Percentiles rank a stretch among this genome's conserved stretches.
phyloP scores from a whole-genome alignment of 164 flowering plant genomes.

The Sextonia rubra region DNA sequence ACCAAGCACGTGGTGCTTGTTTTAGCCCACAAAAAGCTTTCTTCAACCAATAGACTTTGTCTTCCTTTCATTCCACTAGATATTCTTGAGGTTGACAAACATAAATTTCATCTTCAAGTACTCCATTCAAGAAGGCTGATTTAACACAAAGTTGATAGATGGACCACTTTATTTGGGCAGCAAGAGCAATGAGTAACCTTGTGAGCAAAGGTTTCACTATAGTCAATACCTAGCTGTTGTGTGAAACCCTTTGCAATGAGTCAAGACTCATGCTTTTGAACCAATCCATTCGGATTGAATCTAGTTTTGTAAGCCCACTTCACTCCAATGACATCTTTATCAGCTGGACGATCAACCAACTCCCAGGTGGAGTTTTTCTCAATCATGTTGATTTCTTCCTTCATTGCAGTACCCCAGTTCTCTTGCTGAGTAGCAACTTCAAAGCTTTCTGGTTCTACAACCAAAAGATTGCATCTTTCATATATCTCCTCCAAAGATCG shows the following conservation, averaged over 20 bases:
- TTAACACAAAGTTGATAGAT: conserved; percentile 8
- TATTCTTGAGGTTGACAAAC: conserved; percentile 5
- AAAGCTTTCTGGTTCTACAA: too few species aligned
- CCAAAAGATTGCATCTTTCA: too few species aligned
- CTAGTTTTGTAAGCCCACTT: neutral
- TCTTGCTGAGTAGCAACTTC: neutral
- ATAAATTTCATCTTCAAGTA: neutral
- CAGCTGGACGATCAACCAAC: neutral
- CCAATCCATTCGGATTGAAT: neutral
- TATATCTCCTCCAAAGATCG: neutral
- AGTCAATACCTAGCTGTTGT: neutral
- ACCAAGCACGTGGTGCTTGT: conserved; percentile 3
- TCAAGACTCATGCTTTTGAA: neutral
- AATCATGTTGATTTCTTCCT: neutral
- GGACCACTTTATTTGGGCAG: neutral
- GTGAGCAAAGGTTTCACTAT: neutral
- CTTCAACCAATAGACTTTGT: neutral
- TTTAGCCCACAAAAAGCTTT: conserved; percentile 7
- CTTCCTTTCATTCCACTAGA: neutral
- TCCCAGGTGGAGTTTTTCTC: conserved; percentile 3
- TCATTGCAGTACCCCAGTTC: neutral
- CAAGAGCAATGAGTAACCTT: neutral
- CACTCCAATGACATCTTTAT: neutral
- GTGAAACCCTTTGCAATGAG: neutral
- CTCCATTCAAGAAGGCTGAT: conserved; percentile 7